Conservation (phyloP, 176 grass and related monocot species). For the Puya raimondii region DNA sequence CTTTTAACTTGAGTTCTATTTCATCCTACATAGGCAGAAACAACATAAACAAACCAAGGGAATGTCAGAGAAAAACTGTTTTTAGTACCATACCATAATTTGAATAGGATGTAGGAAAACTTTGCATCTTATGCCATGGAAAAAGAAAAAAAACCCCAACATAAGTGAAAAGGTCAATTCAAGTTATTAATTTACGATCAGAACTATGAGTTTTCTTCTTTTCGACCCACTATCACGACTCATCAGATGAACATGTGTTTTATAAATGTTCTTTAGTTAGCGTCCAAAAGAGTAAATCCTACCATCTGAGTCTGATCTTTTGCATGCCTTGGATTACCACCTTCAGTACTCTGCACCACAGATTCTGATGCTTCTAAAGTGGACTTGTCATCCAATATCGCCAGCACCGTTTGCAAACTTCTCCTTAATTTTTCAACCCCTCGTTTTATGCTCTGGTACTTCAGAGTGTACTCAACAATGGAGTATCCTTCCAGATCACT, state of each 20-base stretch:
- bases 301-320: slow-evolving; percentile 24
- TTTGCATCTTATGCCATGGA: not conserved
- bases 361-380: slow-evolving; percentile 30
- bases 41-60: not conserved
- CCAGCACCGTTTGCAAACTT: slow-evolving; percentile 37
- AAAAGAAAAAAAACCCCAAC: not conserved
- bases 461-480: slow-evolving; percentile 40
- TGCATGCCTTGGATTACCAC: slow-evolving; percentile 14
- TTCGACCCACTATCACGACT: too few species aligned
- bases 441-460: slow-evolving; percentile 58
- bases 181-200: too few species aligned
- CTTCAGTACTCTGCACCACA: slow-evolving; percentile 10
- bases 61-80: slow-evolving; percentile 21
- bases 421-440: slow-evolving; percentile 50
- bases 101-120: not conserved
- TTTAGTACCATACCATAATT: too few species aligned
- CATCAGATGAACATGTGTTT: too few species aligned
- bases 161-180: too few species aligned
- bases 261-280: too few species aligned
- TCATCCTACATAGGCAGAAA: slow-evolving; percentile 35
- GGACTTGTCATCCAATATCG: slow-evolving; percentile 39
- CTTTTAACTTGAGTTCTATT: slow-evolving; percentile 45
- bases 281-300: not conserved
- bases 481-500: slow-evolving; percentile 25
- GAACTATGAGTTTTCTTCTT: too few species aligned